phyloP scores from a whole-genome alignment of 345 rosid species.

The Syzygium aromaticum region DNA sequence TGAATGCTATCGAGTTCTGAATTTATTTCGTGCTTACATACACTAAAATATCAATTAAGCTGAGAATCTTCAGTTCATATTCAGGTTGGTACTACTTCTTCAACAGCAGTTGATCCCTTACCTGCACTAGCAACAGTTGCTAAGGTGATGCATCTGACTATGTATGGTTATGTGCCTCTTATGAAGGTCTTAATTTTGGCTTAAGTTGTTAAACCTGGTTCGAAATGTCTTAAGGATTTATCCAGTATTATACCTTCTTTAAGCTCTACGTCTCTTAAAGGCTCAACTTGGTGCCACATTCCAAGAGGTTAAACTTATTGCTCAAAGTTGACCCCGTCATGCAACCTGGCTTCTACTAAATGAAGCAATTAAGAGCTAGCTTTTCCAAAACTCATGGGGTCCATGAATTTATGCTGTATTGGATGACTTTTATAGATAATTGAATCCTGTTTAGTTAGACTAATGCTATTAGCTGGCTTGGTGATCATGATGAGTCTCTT shows the following conservation, averaged over 20 bases:
- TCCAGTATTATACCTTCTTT: not conserved
- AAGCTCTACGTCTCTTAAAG: not conserved
- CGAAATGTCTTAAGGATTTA: not conserved
- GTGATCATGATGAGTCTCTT: not conserved
- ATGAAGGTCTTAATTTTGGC: not conserved
- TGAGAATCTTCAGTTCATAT: not conserved
- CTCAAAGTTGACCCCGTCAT: not conserved
- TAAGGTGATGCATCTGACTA: conserved; percentile 22
- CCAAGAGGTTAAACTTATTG: not conserved
- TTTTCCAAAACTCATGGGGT: not conserved
- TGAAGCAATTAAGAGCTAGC: not conserved
- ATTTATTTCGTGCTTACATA: not conserved
- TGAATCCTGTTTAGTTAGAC: not conserved
- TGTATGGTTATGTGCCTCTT: not conserved
- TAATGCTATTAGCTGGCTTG: not conserved
- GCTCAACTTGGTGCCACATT: not conserved
- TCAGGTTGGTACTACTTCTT: conserved; percentile 89
- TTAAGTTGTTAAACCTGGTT: not conserved
- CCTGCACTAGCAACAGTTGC: conserved; percentile 54
- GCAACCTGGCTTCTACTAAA: not conserved
- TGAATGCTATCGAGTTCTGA: not conserved
- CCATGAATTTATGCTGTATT: not conserved
- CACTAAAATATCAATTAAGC: not conserved
- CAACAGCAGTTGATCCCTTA: conserved; percentile 82
- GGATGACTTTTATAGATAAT: not conserved